These are phyloP conservation scores for Calycina herbarum DNA, from an alignment of 2,329 filamentous ascomycete genomes.

Conservation along the genomic window DNA sequence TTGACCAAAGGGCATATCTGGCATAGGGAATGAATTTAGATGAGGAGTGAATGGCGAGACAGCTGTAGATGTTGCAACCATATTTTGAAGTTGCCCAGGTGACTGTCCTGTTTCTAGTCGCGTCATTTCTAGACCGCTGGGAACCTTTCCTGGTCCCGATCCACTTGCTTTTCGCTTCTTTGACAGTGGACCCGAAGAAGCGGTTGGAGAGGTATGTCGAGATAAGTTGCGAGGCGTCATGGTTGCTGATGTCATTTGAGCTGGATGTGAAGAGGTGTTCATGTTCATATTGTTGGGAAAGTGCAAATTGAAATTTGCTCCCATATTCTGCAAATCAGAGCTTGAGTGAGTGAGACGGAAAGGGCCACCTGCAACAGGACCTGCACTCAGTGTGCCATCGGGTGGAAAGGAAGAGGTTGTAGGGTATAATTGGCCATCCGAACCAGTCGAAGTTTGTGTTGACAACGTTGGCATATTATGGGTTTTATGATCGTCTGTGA, in stretches of 20 bases:
- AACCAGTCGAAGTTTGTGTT: conserved; percentile 34
- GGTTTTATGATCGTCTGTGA: conserved; percentile 97
- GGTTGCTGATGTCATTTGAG: conserved; percentile 44
- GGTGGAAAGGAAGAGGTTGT: conserved; percentile 44
- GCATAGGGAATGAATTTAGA: conserved; percentile 45
- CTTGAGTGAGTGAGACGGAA: conserved; percentile 61
- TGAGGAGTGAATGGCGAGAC: conserved; percentile 57
- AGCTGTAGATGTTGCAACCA: conserved; percentile 40
- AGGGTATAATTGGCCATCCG: conserved; percentile 40
- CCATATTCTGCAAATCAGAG: conserved; percentile 62
- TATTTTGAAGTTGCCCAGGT: conserved; percentile 39
- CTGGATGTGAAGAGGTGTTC: conserved; percentile 39
- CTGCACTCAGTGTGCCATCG: conserved; percentile 28
- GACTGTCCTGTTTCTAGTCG: conserved; percentile 62
- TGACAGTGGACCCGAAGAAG: conserved; percentile 61
- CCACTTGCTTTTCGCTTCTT: conserved; percentile 84
- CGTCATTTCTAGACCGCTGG: conserved; percentile 78
- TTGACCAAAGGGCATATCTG: conserved; percentile 35
- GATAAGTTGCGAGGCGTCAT: conserved; percentile 65
- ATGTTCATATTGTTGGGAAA: conserved; percentile 31
- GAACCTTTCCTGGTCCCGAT: conserved; percentile 64
- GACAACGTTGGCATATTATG: conserved; percentile 50
- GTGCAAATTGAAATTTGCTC: conserved; percentile 46
- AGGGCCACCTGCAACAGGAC: conserved; percentile 38
- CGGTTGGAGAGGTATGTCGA: conserved; percentile 70